Percentiles rank a stretch among this genome's conserved stretches.
Evolutionary conservation across 2,329 filamentous ascomycete genomes (phyloP).

Genomic region (Fusarium sp.): DNA sequence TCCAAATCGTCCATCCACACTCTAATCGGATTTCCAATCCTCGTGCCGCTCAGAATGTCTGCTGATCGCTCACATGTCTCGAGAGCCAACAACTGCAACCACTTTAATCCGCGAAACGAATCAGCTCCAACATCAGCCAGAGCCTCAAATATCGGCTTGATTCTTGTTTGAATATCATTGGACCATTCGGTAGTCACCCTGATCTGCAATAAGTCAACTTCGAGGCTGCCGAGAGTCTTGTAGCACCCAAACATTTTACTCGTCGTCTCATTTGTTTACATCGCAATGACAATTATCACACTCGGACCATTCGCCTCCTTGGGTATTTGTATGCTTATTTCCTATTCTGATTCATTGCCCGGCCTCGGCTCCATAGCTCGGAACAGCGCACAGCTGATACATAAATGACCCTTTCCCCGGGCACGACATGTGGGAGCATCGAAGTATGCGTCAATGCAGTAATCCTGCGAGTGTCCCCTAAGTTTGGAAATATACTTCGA

Average conservation of each 20-base stretch:
- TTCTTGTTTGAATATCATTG: conserved; percentile 11
- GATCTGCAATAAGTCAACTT: conserved; percentile 13
- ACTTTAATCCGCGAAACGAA: conserved; percentile 21
- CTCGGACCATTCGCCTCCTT: conserved; percentile 25
- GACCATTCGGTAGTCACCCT: background rate
- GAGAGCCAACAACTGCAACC: conserved; percentile 28
- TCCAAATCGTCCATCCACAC: background rate
- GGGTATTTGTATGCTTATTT: conserved; percentile 10
- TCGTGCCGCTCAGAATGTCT: background rate
- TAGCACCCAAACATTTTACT: conserved; percentile 14
- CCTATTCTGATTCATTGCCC: conserved; percentile 24
- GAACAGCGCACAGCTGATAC: conserved; percentile 32
- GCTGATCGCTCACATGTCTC: conserved; percentile 8
- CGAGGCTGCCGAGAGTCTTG: background rate
- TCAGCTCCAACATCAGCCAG: background rate
- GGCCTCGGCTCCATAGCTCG: conserved; percentile 19
- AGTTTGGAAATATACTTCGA: background rate
- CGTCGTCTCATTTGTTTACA: conserved; percentile 4
- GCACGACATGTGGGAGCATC: conserved; percentile 30
- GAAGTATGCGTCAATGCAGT: conserved; percentile 11
- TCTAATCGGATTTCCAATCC: background rate
- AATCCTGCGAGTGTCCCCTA: background rate
- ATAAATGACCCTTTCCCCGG: conserved; percentile 34
- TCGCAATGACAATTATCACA: conserved; percentile 21
- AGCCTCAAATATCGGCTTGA: conserved; percentile 9